These are phyloP conservation scores for Plasmodium chabaudi DNA, from an alignment of 169 alveolate genomes.

Conservation along the genomic window DNA sequence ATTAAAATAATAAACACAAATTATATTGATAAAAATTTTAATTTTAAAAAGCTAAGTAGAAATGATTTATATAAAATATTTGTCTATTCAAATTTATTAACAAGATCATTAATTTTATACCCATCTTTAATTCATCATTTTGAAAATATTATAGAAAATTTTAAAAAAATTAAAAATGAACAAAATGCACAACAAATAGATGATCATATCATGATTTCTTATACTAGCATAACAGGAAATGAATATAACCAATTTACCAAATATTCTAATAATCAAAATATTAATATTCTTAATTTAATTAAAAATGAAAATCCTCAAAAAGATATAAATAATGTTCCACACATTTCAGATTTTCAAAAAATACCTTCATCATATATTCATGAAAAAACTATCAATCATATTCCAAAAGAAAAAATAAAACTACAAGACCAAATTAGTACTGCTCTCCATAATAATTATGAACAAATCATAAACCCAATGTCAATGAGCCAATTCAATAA, in stretches of 20 bases:
- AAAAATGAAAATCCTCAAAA: constrained; percentile 11
- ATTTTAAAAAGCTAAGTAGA: constrained; percentile 57
- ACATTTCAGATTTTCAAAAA: neutral
- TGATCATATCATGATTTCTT: constrained; percentile 37
- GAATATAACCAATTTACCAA: constrained; percentile 4
- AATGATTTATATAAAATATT: constrained; percentile 59
- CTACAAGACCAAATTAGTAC: neutral
- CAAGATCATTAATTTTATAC: constrained; percentile 59
- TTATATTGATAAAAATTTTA: constrained; percentile 35
- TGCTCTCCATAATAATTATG: neutral
- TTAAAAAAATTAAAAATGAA: constrained; percentile 67
- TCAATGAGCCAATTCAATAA: too few relatives aligned
- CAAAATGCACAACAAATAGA: constrained; percentile 2
- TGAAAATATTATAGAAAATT: constrained; percentile 54
- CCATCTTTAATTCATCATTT: constrained; percentile 59
- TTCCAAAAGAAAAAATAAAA: neutral
- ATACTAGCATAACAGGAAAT: neutral
- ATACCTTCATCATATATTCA: neutral
- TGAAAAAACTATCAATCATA: neutral
- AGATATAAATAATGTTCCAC: neutral
- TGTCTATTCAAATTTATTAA: constrained; percentile 67
- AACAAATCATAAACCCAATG: neutral
- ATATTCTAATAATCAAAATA: neutral
- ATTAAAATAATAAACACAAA: constrained; percentile 52
- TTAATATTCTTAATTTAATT: neutral